Percentiles rank a stretch among this genome's conserved stretches.
Conservation (phyloP, 306 rosid genomes). For the Casuarina equisetifolia region DNA sequence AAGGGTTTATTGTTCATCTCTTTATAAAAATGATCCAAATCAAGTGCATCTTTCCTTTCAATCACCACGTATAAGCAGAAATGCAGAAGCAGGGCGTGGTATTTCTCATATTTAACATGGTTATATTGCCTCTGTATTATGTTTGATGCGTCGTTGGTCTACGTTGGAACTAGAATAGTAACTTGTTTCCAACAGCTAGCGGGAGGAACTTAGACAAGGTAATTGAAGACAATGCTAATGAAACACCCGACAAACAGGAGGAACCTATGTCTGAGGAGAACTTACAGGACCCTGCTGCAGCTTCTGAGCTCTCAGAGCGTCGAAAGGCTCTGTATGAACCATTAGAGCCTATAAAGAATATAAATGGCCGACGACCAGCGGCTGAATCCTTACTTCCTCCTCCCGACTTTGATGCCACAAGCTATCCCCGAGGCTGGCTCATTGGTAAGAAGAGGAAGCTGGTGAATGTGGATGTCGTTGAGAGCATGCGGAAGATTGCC, state of each 20-base stretch:
- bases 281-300: constrained; percentile 36
- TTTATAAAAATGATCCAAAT: not conserved
- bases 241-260: constrained; percentile 50
- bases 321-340: constrained; percentile 87
- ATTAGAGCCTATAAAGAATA: constrained; percentile 57
- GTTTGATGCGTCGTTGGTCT: constrained; percentile 13
- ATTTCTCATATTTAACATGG: not conserved
- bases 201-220: constrained; percentile 66
- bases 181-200: constrained; percentile 75
- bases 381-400: constrained; percentile 91
- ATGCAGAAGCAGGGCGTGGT: not conserved
- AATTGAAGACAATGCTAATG: constrained; percentile 50
- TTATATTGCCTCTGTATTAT: not conserved
- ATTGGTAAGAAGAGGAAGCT: constrained; percentile 93
- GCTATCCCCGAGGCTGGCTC: constrained; percentile 89
- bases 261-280: constrained; percentile 42
- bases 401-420: constrained; percentile 77
- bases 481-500: constrained; percentile 93
- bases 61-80: not conserved
- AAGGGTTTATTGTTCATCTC: not conserved
- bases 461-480: constrained; percentile 93
- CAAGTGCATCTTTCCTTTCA: not conserved
- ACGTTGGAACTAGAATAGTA: constrained; percentile 63
- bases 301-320: constrained; percentile 59
- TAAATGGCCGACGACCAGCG: constrained; percentile 57